Evolutionary conservation across 306 rosid genomes (phyloP), one percentile per base, ranked within the genome.

Genomic region (Glycine soja): DNA sequence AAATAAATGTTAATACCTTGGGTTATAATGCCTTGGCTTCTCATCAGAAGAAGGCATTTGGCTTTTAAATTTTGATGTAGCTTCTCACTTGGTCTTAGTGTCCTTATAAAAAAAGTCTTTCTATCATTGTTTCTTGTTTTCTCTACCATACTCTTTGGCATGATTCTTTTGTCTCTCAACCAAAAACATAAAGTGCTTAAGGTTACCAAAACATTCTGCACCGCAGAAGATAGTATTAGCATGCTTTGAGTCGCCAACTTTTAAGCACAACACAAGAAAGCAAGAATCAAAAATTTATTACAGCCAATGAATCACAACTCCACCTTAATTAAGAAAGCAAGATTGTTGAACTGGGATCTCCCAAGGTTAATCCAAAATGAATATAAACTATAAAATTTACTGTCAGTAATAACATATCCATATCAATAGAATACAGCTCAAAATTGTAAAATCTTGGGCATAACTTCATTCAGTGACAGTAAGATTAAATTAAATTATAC

Each of bases 1-100:
- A 70, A 75, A 81, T 85, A 70, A 71, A 81, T 30, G 45, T 78
- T 52, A 68, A 75, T 58, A 40, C n/a, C 46, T 42, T 74, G 32
- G 42, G 53, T 32, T 54, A 71, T 54, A 71, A 71, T 4, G 43
- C 47, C 24, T 19, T 73, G 7, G 48, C 15, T 81, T 54, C 75
- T 58, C 46, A 34, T 64, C 19, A 15, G 67, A 80, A 80, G 66
- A 75, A 80, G 58, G 72, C 82, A 50, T 54, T 61, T 70, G 45
- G 59, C 75, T 76, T 69, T 58, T 40, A 52, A 51, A 58, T 59
- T 58, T 74, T 40, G 54, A 68, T 79, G 81, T 70, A 74, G 69
- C 32, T 70, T 24, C 74, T 79, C 36, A 79, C 43, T 67, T 57
- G 52, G 43, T 57, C 52, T 40, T 19, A 15, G 48, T 80, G 61